A percentile compares a stretch with the other conserved stretches of the same genome.
Conservation (phyloP, 2,329 filamentous ascomycete species). For the Cytospora schulzeri region DNA sequence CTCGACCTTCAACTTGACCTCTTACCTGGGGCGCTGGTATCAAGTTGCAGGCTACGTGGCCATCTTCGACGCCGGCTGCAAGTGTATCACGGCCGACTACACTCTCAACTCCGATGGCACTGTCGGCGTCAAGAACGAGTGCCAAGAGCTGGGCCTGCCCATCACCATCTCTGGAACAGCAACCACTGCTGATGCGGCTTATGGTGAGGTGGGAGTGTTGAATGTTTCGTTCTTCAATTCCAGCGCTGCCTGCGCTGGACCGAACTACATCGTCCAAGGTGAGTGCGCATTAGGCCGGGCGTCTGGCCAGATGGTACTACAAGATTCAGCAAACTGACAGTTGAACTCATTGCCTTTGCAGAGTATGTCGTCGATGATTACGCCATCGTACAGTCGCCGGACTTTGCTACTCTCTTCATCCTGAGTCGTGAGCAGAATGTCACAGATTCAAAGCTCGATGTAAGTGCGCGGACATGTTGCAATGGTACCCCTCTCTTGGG, state of each 20-base stretch:
- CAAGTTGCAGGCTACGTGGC: conserved; percentile 29
- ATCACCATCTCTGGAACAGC: conserved; percentile 28
- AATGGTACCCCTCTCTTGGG: background rate
- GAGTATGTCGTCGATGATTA: conserved; percentile 29
- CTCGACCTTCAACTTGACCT: conserved; percentile 26
- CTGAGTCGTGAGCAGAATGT: conserved; percentile 30
- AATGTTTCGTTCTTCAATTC: conserved; percentile 28
- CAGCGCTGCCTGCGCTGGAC: conserved; percentile 27
- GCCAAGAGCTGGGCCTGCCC: conserved; percentile 26
- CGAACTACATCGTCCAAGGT: conserved; percentile 32
- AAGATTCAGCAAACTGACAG: background rate
- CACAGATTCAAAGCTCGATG: conserved; percentile 24
- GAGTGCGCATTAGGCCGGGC: background rate
- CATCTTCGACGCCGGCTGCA: conserved; percentile 28
- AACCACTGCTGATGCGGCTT: conserved; percentile 26
- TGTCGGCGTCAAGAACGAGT: conserved; percentile 29
- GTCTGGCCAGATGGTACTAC: background rate
- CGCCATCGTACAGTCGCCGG: conserved; percentile 30
- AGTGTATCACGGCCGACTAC: conserved; percentile 29
- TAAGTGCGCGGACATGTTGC: conserved; percentile 11
- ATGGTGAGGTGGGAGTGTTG: conserved; percentile 28
- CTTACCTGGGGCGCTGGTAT: conserved; percentile 30
- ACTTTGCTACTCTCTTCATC: conserved; percentile 28
- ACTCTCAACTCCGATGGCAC: conserved; percentile 29
- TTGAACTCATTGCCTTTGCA: background rate